Percentiles rank a stretch among this genome's conserved stretches.
These are phyloP conservation scores for Trametes meyenii DNA, from an alignment of 768 basidiomycete species.

Conservation along the genomic window DNA sequence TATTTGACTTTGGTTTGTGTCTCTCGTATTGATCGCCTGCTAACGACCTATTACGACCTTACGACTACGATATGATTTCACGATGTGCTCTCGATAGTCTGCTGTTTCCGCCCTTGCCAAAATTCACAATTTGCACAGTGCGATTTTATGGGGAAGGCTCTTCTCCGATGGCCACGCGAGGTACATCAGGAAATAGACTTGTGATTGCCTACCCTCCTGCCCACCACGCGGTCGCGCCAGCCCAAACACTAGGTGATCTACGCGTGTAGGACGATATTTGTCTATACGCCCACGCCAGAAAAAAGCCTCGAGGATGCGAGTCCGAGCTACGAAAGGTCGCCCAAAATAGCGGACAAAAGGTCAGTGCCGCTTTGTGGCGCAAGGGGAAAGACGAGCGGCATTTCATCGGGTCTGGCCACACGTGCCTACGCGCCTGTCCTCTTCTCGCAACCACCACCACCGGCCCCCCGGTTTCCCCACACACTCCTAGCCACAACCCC, in stretches of 20 bases:
- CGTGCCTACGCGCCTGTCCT: constrained; percentile 6
- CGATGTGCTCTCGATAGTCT: background rate
- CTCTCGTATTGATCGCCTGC: constrained; percentile 1
- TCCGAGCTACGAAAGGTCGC: too few species aligned
- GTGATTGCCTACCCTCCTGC: too few species aligned
- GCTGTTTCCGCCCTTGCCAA: too few species aligned
- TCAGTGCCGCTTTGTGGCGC: constrained; percentile 5
- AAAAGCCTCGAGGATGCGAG: too few species aligned
- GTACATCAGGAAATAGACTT: too few species aligned
- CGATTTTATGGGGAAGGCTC: too few species aligned
- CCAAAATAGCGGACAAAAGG: constrained; percentile 1
- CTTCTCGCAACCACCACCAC: constrained; percentile 19
- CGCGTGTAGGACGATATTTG: too few species aligned
- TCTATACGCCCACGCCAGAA: too few species aligned
- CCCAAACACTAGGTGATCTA: too few species aligned
- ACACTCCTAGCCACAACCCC: background rate
- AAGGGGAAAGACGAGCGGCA: constrained; percentile 4
- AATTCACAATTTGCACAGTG: too few species aligned
- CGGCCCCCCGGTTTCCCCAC: background rate
- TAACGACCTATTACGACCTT: constrained; percentile 23
- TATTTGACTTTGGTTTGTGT: constrained; percentile 14
- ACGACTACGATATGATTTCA: background rate
- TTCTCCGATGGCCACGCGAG: too few species aligned
- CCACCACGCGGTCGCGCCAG: too few species aligned
- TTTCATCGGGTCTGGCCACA: constrained; percentile 10